These are phyloP conservation scores for Picochlorum costavermella DNA, from an alignment of 139 green algal genomes.

Conservation along the genomic window DNA sequence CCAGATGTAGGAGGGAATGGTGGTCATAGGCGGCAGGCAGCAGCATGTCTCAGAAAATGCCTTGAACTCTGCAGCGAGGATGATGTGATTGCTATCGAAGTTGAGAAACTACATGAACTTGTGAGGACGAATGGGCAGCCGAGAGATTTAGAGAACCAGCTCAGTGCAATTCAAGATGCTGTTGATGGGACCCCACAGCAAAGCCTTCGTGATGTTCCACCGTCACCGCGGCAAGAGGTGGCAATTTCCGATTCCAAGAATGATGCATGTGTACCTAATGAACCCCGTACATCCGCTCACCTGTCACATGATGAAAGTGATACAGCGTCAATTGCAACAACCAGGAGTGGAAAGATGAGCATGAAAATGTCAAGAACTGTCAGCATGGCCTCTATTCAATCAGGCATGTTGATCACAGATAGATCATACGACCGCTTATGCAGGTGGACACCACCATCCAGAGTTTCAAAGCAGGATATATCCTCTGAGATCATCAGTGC, in stretches of 20 bases:
- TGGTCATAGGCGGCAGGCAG: not conserved
- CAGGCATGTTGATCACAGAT: not conserved
- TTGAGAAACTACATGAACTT: constrained; percentile 1
- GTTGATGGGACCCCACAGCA: not conserved
- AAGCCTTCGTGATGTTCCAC: not conserved
- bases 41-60: not conserved
- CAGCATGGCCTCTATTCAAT: too few relatives aligned
- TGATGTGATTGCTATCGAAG: not conserved
- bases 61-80: constrained; percentile 3
- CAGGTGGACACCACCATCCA: not conserved
- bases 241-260: too few relatives aligned
- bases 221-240: not conserved
- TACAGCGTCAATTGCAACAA: too few relatives aligned
- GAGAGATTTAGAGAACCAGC: not conserved
- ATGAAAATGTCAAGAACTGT: too few relatives aligned
- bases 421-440: not conserved
- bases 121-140: not conserved
- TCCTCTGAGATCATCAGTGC: not conserved
- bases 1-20: not conserved
- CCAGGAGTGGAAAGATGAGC: too few relatives aligned
- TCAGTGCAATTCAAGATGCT: constrained; percentile 1
- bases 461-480: not conserved
- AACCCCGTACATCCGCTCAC: too few relatives aligned
- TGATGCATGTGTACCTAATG: too few relatives aligned
- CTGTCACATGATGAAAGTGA: too few relatives aligned